Conservation (phyloP, 805 yeast species). For the Candida glaebosa region DNA sequence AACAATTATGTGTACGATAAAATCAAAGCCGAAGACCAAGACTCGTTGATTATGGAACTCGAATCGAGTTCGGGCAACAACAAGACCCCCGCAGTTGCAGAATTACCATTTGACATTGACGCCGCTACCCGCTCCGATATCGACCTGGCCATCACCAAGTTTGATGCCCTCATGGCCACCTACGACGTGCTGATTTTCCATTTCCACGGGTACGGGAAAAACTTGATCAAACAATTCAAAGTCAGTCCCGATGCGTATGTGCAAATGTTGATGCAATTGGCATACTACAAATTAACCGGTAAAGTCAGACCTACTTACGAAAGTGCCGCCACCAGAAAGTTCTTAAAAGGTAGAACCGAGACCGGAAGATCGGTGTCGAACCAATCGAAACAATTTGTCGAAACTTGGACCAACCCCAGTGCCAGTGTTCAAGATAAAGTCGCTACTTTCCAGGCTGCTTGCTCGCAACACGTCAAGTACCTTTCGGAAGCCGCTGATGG, state of each 20-base stretch:
- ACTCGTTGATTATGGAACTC: slow-evolving; percentile 25
- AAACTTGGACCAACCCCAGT: slow-evolving; percentile 61
- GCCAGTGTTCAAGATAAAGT: slow-evolving; percentile 55
- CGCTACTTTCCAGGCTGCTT: slow-evolving; percentile 66
- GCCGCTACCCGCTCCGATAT: slow-evolving; percentile 51
- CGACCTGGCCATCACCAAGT: slow-evolving; percentile 50
- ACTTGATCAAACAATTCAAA: slow-evolving; percentile 77
- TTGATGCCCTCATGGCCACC: slow-evolving; percentile 52
- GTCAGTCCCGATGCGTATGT: slow-evolving; percentile 90
- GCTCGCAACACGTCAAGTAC: slow-evolving; percentile 69
- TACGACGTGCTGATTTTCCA: slow-evolving; percentile 80
- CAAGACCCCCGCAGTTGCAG: slow-evolving; percentile 9
- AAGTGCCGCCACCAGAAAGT: slow-evolving; percentile 91
- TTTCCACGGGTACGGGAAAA: slow-evolving; percentile 82
- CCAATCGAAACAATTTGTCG: slow-evolving; percentile 68
- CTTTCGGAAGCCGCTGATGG: slow-evolving; percentile 79
- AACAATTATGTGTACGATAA: slow-evolving; percentile 70
- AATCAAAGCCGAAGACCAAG: slow-evolving; percentile 46
- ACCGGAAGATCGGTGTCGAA: slow-evolving; percentile 81
- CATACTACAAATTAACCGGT: slow-evolving; percentile 80
- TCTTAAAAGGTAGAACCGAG: slow-evolving; percentile 89
- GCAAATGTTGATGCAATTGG: slow-evolving; percentile 88
- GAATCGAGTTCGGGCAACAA: slow-evolving; percentile 11
- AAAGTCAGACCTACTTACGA: slow-evolving; percentile 88
- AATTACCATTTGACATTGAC: slow-evolving; percentile 56